Evolutionary conservation across 2,329 filamentous ascomycete genomes (phyloP).

Genomic region (Colletotrichum somersetense): DNA sequence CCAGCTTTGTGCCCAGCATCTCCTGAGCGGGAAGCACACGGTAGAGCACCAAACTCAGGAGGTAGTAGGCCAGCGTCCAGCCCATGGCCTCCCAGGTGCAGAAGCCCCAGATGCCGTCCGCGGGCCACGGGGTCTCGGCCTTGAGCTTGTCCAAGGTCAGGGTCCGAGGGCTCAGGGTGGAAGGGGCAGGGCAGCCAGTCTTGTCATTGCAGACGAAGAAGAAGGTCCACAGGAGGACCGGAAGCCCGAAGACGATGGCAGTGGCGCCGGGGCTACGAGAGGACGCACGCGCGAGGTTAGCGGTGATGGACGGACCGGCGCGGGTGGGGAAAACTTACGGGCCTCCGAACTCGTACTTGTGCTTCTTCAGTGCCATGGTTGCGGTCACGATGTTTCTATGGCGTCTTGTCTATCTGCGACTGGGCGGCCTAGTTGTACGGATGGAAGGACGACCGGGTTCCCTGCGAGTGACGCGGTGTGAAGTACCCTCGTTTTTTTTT

Average conservation of each 20-base stretch:
- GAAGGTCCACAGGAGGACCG: slow-evolving; percentile 78
- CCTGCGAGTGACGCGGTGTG: not conserved
- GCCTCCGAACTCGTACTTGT: slow-evolving; percentile 51
- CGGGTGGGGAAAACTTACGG: slow-evolving; percentile 46
- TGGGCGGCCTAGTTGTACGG: too few relatives aligned
- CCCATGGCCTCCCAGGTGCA: slow-evolving; percentile 74
- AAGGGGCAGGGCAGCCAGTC: slow-evolving; percentile 86
- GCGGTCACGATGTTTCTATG: not conserved
- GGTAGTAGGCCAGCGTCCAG: slow-evolving; percentile 81
- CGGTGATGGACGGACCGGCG: not conserved
- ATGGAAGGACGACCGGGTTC: not conserved
- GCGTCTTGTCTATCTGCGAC: not conserved
- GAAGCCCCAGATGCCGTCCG: slow-evolving; percentile 74
- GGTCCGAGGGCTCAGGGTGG: slow-evolving; percentile 75
- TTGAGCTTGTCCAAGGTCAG: slow-evolving; percentile 78
- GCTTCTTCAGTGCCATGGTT: slow-evolving; percentile 34
- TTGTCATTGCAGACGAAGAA: slow-evolving; percentile 89
- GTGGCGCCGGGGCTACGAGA: slow-evolving; percentile 74
- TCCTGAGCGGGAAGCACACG: slow-evolving; percentile 79
- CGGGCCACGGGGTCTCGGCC: slow-evolving; percentile 81
- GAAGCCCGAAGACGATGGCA: slow-evolving; percentile 81
- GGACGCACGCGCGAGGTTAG: not conserved
- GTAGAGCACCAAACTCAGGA: slow-evolving; percentile 78
- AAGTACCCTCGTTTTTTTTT: not conserved
- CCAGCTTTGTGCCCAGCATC: slow-evolving; percentile 75